Base-by-base conservation (phyloP, 2,329 filamentous ascomycete genomes). In the Alternaria conjuncta region DNA sequence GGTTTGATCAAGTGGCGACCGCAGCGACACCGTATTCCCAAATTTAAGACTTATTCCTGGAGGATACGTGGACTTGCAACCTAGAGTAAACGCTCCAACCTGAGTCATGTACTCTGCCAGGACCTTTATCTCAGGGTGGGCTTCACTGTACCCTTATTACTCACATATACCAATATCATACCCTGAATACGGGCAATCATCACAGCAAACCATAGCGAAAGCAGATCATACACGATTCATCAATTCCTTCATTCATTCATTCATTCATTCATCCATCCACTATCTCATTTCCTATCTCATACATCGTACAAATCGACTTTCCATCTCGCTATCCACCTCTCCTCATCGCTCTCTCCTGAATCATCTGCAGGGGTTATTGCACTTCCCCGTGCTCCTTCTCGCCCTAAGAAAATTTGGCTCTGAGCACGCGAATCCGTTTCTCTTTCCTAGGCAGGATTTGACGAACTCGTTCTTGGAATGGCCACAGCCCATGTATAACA, bases 121-220 rank as follows among this genome's bases (percentile, higher is more conserved):
- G 36, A 5, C 36, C 36, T 18, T 36, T 2, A n/a, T 1, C 2
- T 4, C 7, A 36, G n/a, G n/a, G 1, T 5, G 3, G 3, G 32
- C 32, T 36, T 36, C 2, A 0, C 1, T 2, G 8, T 36, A 36
- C 32, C 9, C 32, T 36, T 4, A 4, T 5, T 3, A 0, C 9
- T 11, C n/a, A 2, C n/a, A 41, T 41, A 41, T n/a, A n/a, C n/a
- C n/a, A n/a, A n/a, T n/a, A n/a, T n/a, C n/a, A n/a, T n/a, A n/a
- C n/a, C n/a, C n/a, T n/a, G n/a, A n/a, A n/a, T n/a, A n/a, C n/a
- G n/a, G n/a, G 1, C 32, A 4, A 36, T n/a, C 32, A 36, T 4
- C 7, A 9, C 32, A 5, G 32, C 32, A 36, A 4, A n/a, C 4
- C 13, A 36, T 7, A 36, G 2, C 15, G 4, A 2, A 11, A 41